These are phyloP conservation scores for Suillus weaverae DNA, from an alignment of 768 basidiomycete species.

Conservation along the genomic window DNA sequence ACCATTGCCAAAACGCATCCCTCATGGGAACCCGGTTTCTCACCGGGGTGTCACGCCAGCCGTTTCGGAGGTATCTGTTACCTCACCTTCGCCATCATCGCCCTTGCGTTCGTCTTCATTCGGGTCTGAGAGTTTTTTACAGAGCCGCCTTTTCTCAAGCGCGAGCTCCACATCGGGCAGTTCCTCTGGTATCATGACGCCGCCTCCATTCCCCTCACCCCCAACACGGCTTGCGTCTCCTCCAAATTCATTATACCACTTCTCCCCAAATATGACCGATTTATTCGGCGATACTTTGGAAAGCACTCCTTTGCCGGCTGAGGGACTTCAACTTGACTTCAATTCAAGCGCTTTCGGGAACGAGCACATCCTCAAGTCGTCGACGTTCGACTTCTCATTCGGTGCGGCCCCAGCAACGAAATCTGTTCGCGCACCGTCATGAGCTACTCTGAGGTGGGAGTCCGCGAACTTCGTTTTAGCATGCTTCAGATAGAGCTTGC, in stretches of 20 bases:
- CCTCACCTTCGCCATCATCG: conserved; percentile 3
- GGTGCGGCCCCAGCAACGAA: not conserved
- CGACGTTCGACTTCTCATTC: conserved; percentile 3
- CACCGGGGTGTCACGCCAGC: conserved; percentile 16
- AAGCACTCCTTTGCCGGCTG: not conserved
- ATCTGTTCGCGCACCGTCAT: not conserved
- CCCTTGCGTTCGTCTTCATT: conserved; percentile 5
- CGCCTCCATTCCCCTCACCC: conserved; percentile 2
- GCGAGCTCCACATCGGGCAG: not conserved
- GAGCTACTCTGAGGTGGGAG: not conserved
- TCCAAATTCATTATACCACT: not conserved
- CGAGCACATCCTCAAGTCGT: not conserved
- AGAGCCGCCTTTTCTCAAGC: conserved; percentile 5
- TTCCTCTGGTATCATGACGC: conserved; percentile 1
- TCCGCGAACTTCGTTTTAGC: not conserved
- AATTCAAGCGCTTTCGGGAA: not conserved
- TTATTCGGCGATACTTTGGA: conserved; percentile 4
- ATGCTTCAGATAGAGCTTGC: not conserved
- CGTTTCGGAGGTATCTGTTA: conserved; percentile 8
- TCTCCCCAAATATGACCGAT: conserved; percentile 7
- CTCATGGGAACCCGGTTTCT: conserved; percentile 14
- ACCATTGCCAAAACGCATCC: conserved; percentile 28
- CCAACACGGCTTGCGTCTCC: not conserved
- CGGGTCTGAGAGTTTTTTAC: not conserved
- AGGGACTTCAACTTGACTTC: conserved; percentile 9